Conservation (phyloP, 1,284 basidiomycete species). For the Tremellales sp. region DNA sequence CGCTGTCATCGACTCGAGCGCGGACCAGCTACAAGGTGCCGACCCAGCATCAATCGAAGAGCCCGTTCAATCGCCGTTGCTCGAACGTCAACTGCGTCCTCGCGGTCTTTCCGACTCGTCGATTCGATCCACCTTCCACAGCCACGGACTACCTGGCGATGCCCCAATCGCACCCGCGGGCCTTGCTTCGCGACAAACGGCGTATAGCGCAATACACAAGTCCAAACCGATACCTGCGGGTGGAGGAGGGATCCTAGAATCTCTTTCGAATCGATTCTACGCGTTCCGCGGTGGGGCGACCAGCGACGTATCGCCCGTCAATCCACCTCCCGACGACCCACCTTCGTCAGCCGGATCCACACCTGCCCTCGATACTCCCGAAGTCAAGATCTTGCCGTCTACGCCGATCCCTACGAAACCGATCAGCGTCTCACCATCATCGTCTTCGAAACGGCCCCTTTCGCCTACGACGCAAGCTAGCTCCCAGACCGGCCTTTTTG, state of each 20-base stretch:
- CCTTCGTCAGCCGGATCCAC: not conserved
- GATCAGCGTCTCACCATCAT: conserved; percentile 12
- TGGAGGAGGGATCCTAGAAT: conserved; percentile 18
- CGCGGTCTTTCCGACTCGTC: conserved; percentile 85
- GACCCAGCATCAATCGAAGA: conserved; percentile 26
- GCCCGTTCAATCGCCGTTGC: conserved; percentile 39
- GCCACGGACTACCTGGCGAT: conserved; percentile 24
- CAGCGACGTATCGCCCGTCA: conserved; percentile 10
- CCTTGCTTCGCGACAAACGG: conserved; percentile 4
- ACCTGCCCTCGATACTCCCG: not conserved
- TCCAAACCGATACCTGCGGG: not conserved
- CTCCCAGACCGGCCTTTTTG: conserved; percentile 11
- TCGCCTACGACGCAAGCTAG: conserved; percentile 6
- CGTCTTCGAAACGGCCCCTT: not conserved
- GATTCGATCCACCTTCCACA: conserved; percentile 73
- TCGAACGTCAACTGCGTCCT: conserved; percentile 66
- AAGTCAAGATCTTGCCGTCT: not conserved
- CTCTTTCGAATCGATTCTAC: conserved; percentile 21
- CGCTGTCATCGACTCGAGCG: conserved; percentile 64
- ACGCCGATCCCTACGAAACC: conserved; percentile 1
- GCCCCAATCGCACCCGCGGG: not conserved
- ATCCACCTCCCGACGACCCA: conserved; percentile 2
- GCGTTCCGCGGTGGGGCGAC: conserved; percentile 11
- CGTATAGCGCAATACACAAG: conserved; percentile 1
- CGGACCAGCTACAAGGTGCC: conserved; percentile 37